Evolutionary conservation across 2,329 filamentous ascomycete species (phyloP), one percentile per base, ranked within the genome.

Genomic region (Teratosphaeria zuluensis): DNA sequence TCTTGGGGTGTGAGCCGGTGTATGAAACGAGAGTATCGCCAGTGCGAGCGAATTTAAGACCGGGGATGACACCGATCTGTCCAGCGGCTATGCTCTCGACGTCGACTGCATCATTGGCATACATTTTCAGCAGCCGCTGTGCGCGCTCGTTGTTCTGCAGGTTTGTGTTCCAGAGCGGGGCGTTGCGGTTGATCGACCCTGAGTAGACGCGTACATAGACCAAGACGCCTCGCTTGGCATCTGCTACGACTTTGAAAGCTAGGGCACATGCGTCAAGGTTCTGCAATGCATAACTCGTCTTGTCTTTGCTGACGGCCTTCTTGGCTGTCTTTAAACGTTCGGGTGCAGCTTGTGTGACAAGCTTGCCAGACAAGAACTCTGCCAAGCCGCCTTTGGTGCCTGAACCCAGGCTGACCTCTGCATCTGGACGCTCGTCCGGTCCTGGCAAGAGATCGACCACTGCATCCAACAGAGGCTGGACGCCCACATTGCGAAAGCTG

Each of bases 181-280:
- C 81, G 64, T 90, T 90, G 53, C 86, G 85, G 59, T 85, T 83
- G 56, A 99, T 77, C 1, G 84, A 82, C 9, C 94, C 94, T 30
- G 90, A 89, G 73, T 97, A 97, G 7, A 96, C 90, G 48, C 94
- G 85, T 9, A 97, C 87, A 69, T 95, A 97, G 62, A 95, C 91
- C 60, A 97, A 80, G 57, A 95, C 87, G 19, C 94, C 94, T 58
- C 91, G 86, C 63, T 87, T 87, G 8, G 88, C 78, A 68, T 97
- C 92, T 64, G 92, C 88, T 63, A 94, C 90, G 5, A 97, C 94
- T 74, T 99, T 99, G 81, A 97, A 99, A 7, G 86, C 86, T 28
- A 89, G 73, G 1, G 85, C 85, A 65, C 86, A 89, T 33, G 81
- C 81, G 64, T 84, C 78, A 1, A 97, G 83, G 16, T 87, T 89